These are phyloP conservation scores for Lachnellula arida DNA, from an alignment of 2,329 filamentous ascomycete genomes.

Conservation along the genomic window DNA sequence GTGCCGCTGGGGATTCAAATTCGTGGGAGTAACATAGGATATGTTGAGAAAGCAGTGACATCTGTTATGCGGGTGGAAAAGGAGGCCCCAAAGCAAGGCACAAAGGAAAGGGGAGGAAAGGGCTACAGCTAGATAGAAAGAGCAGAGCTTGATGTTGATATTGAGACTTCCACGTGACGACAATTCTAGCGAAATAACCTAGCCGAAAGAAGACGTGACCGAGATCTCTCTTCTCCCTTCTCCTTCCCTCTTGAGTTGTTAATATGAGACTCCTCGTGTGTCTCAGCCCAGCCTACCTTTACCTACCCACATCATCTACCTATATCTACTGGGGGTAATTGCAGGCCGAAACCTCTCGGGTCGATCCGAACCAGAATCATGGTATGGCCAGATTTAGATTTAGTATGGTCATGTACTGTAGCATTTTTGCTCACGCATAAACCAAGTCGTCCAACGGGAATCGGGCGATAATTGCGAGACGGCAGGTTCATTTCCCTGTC, in stretches of 20 bases:
- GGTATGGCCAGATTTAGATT: neutral
- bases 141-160: neutral
- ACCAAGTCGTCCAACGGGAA: conserved; percentile 6
- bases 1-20: too few species aligned
- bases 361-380: neutral
- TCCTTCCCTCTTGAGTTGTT: conserved; percentile 1
- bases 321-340: neutral
- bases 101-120: too few species aligned
- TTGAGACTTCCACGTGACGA: neutral
- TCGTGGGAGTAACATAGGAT: too few species aligned
- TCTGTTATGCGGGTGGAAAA: too few species aligned
- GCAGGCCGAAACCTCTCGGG: neutral
- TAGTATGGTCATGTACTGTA: too few species aligned
- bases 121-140: too few species aligned
- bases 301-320: too few species aligned
- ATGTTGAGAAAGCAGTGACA: too few species aligned
- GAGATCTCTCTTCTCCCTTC: too few species aligned
- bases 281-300: neutral
- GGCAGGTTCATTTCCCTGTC: conserved; percentile 5
- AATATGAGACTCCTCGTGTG: conserved; percentile 18
- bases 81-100: too few species aligned
- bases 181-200: neutral
- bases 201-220: too few species aligned
- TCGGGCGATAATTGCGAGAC: conserved; percentile 9
- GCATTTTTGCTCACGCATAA: neutral